Percentiles rank a stretch among this genome's conserved stretches.
Evolutionary conservation across 2,329 filamentous ascomycete genomes (phyloP).

Genomic region (Camillea tinctor): DNA sequence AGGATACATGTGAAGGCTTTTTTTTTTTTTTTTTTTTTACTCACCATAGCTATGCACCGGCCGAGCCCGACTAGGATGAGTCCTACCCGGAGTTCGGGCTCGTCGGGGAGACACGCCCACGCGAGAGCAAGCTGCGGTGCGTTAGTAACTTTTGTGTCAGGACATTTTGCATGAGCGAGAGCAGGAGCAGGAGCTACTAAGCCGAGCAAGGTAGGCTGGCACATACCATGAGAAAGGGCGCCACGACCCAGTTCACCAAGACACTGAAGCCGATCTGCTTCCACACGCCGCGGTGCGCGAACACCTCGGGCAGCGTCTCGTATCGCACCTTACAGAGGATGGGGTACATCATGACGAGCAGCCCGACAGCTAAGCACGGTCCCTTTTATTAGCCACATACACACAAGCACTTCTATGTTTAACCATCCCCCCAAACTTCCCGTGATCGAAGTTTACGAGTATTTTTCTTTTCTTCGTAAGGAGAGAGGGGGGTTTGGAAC

Average conservation of each 20-base stretch:
- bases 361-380: slow-evolving; percentile 61
- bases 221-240: slow-evolving; percentile 75
- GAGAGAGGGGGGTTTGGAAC: neutral
- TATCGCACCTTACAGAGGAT: slow-evolving; percentile 85
- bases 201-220: neutral
- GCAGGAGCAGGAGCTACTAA: too few relatives aligned
- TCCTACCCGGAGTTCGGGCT: slow-evolving; percentile 58
- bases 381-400: neutral
- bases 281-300: slow-evolving; percentile 65
- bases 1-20: neutral
- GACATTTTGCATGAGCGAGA: neutral
- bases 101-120: slow-evolving; percentile 66
- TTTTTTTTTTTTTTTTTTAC: slow-evolving; percentile 7
- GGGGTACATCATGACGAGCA: slow-evolving; percentile 93
- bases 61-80: slow-evolving; percentile 81
- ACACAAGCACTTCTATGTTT: too few relatives aligned
- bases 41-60: slow-evolving; percentile 84
- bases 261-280: slow-evolving; percentile 76
- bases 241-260: slow-evolving; percentile 78
- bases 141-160: neutral
- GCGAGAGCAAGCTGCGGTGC: slow-evolving; percentile 56
- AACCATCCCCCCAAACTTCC: too few relatives aligned
- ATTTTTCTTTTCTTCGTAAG: too few relatives aligned
- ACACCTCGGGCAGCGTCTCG: slow-evolving; percentile 68
- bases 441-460: too few relatives aligned